These are phyloP conservation scores for Arthrobotrys sinensis DNA, from an alignment of 2,329 filamentous ascomycete species.

Conservation along the genomic window DNA sequence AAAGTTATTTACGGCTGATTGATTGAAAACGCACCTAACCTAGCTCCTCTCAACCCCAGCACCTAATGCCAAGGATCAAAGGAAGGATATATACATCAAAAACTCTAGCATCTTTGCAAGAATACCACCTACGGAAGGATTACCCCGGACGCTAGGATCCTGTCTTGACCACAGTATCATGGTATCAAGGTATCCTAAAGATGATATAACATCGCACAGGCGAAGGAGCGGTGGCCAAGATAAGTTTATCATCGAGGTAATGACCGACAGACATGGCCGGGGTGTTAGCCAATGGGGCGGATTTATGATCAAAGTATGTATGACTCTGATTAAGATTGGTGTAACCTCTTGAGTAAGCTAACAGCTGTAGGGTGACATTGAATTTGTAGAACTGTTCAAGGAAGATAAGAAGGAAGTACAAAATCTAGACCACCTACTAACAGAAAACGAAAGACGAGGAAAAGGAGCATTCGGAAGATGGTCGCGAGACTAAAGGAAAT, in stretches of 20 bases:
- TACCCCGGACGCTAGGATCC: slow-evolving; percentile 29
- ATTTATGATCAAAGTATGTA: slow-evolving; percentile 45
- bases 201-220: slow-evolving; percentile 29
- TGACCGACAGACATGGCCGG: slow-evolving; percentile 29
- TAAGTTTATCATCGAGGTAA: slow-evolving; percentile 33
- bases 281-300: slow-evolving; percentile 35
- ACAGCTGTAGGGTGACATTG: slow-evolving; percentile 36
- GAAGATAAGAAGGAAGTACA: slow-evolving; percentile 18
- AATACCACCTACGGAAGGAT: slow-evolving; percentile 32
- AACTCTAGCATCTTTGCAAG: slow-evolving; percentile 44
- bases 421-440: slow-evolving; percentile 34
- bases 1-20: neutral
- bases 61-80: slow-evolving; percentile 20
- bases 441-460: slow-evolving; percentile 15
- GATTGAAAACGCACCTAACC: neutral
- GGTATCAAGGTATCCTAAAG: slow-evolving; percentile 43
- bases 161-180: slow-evolving; percentile 36
- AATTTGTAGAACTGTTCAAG: slow-evolving; percentile 41
- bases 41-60: slow-evolving; percentile 45
- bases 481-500: slow-evolving; percentile 34
- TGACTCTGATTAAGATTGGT: neutral
- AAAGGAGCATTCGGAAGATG: slow-evolving; percentile 39
- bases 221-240: slow-evolving; percentile 44
- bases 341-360: neutral
- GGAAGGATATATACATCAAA: slow-evolving; percentile 26